A percentile compares a stretch with the other conserved stretches of the same genome.
Conservation (phyloP, 768 basidiomycete species). For the Calocera cornea region DNA sequence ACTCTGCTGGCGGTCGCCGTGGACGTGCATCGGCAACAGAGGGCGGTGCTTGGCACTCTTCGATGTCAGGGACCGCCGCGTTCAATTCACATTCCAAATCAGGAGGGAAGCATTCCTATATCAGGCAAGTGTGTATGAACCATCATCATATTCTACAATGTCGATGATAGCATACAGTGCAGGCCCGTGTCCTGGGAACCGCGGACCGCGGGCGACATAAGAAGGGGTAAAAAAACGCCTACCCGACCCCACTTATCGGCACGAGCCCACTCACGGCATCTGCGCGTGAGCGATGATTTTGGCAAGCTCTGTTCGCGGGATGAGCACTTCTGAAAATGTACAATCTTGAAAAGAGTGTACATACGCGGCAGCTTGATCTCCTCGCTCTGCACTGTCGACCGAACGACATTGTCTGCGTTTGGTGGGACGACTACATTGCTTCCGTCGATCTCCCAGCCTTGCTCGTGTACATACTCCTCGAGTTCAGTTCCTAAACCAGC, state of each 20-base stretch:
- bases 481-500: slow-evolving; percentile 38
- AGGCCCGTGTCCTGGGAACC: no score
- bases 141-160: no score
- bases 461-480: slow-evolving; percentile 42
- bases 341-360: slow-evolving; percentile 22
- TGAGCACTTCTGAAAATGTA: not conserved
- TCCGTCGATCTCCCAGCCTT: slow-evolving; percentile 53
- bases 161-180: no score
- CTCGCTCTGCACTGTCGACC: slow-evolving; percentile 73
- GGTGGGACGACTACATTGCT: slow-evolving; percentile 52
- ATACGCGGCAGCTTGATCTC: slow-evolving; percentile 66
- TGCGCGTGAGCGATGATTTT: slow-evolving; percentile 12
- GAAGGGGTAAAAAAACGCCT: no score
- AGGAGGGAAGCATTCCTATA: no score
- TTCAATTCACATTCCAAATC: not conserved
- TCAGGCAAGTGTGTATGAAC: no score
- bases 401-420: slow-evolving; percentile 80
- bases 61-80: not conserved
- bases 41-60: not conserved
- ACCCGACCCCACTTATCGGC: no score
- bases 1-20: not conserved
- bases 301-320: slow-evolving; percentile 6
- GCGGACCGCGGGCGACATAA: no score
- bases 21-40: not conserved
- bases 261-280: not conserved